Evolutionary conservation across 768 basidiomycete species (phyloP), one percentile per base, ranked within the genome.

Genomic region (Harrya chromipes): DNA sequence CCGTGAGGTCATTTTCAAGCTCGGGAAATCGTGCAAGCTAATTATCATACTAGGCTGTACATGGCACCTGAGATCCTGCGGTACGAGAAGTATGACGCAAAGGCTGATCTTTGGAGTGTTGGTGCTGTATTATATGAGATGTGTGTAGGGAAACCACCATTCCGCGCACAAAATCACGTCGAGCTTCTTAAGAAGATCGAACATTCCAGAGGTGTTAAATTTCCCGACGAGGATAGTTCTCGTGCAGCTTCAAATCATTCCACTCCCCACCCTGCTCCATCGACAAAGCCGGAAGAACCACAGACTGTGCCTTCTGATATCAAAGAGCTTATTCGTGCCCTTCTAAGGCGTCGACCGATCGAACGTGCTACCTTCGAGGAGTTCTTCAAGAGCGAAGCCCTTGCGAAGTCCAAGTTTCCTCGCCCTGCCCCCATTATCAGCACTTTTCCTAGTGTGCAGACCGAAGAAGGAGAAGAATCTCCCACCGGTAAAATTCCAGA

Each of bases 21-120:
- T 40, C 21, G 19, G 26, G 10, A 24, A 16, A 3, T 38, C 39
- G 42, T 43, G 17, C 11, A 43, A 40, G 26, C 43, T 55, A 38
- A 54, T 2, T 20, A 34, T 19, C 20, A 17, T 7, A 26, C 6
- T 48, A 94, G 92, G 41, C 71, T 99, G 26, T 99, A 99, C 72
- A 99, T 98, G 97, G 97, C 97, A 0, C 97, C 97, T 0, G 97
- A 99, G 70, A 98, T 99, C 60, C 73, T 99, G 11, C 83, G 90
- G 14, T 97, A 97, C 66, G 87, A 98, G 71, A 94, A 94, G 65
- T 98, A 99, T 69, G 94, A 97, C 66, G 94, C 94, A 17, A 95
- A 93, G 66, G 97, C 91, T 11, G 97, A 99, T 65, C 77, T 99
- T 2, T 99, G 97, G 97, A 94, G 92, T 26, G 94, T 98, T 40